A percentile compares a stretch with the other conserved stretches of the same genome.
phyloP scores from a whole-genome alignment of 2,329 filamentous ascomycete genomes.

The Cordyceps militaris region DNA sequence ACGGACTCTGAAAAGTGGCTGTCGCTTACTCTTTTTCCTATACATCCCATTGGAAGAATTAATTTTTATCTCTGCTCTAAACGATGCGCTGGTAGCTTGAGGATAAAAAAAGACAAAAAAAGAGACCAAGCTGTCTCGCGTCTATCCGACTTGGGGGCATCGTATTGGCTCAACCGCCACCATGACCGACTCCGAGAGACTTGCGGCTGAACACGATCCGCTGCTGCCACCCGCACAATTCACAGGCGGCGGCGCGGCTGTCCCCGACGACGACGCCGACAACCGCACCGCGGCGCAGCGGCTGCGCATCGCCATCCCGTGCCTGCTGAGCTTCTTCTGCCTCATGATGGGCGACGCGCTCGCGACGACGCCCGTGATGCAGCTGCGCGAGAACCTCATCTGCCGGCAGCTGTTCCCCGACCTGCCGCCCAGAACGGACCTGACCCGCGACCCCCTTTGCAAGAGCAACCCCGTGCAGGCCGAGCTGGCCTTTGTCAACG shows the following conservation, averaged over 20 bases:
- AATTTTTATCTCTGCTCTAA: no score
- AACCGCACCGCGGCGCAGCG: neutral
- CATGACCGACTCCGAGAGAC: no score
- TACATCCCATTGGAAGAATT: no score
- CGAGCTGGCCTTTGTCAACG: constrained; percentile 18
- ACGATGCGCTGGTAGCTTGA: no score
- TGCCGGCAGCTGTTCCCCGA: constrained; percentile 10
- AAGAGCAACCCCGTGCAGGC: constrained; percentile 18
- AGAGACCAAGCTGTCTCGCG: no score
- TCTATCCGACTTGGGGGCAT: no score
- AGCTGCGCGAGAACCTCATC: constrained; percentile 12
- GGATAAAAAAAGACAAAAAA: no score
- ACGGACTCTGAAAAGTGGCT: no score
- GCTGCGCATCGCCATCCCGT: constrained; percentile 2
- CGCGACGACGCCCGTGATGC: neutral
- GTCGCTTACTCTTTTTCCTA: no score
- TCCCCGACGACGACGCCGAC: neutral
- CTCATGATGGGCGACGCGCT: neutral
- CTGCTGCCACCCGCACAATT: neutral
- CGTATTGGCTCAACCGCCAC: no score
- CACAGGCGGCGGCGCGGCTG: neutral
- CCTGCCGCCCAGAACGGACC: neutral
- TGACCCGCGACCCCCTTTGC: constrained; percentile 10
- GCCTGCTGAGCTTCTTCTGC: neutral
- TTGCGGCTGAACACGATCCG: neutral